Evolutionary conservation across 495 filamentous ascomycete genomes (phyloP).

Genomic region (Neurospora intermedia): DNA sequence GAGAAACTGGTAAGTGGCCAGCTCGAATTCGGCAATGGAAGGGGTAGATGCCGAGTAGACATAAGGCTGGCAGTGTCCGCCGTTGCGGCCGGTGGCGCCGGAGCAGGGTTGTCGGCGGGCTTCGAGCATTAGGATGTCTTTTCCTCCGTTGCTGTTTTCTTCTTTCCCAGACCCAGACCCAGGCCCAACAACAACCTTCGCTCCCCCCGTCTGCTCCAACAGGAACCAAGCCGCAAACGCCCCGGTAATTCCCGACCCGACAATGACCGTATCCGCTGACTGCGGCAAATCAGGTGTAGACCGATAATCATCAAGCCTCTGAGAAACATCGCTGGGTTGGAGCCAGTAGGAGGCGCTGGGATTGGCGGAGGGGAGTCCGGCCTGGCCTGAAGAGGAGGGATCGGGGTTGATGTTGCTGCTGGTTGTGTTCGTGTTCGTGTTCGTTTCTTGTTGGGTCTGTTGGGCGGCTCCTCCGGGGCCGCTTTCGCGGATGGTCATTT

Average conservation of each 20-base stretch:
- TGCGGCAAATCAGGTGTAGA: conserved; percentile 50
- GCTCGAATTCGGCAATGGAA: conserved; percentile 52
- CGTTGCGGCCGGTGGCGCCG: conserved; percentile 36
- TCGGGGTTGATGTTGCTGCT: background rate
- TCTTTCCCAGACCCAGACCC: background rate
- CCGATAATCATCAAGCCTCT: conserved; percentile 45
- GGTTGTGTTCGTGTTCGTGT: background rate
- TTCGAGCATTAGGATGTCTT: conserved; percentile 58
- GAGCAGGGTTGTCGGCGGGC: conserved; percentile 25
- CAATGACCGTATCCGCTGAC: conserved; percentile 54
- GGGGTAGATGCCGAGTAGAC: conserved; percentile 39
- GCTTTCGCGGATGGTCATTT: background rate
- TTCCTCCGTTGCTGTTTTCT: background rate
- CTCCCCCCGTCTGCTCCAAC: conserved; percentile 23
- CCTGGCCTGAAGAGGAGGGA: too few species aligned
- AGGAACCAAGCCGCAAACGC: conserved; percentile 55
- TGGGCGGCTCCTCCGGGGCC: background rate
- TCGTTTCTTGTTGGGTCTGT: background rate
- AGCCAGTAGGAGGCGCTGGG: conserved; percentile 70
- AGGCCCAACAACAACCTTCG: conserved; percentile 49
- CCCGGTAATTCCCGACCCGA: conserved; percentile 66
- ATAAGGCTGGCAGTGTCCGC: conserved; percentile 62
- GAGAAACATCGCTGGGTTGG: conserved; percentile 35
- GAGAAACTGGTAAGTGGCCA: conserved; percentile 46
- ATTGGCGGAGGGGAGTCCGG: conserved; percentile 17